Evolutionary conservation across 106 monocot species (phyloP), one percentile per base, ranked within the genome.

Genomic region (Gastrodia elata): DNA sequence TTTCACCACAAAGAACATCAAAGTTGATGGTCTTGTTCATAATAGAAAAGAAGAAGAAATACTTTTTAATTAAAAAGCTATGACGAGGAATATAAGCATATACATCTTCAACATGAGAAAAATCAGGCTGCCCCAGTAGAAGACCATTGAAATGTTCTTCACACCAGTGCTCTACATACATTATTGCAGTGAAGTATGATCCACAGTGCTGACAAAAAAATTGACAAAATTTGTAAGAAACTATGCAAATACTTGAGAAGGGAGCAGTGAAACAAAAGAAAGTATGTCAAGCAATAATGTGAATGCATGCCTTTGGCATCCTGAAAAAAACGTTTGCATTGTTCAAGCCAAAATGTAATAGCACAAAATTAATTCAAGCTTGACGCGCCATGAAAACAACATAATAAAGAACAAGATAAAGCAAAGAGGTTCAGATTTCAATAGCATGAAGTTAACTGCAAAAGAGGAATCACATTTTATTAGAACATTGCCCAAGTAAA

Each of bases 101-200:
- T 26, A 93, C 96, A 82, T 57, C 61, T 42, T 96, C 88, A 52
- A 64, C 48, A 65, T 84, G 77, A 0, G 96, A 97, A 76, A 86
- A 93, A 73, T 97, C 92, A 56, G 96, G 88, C 38, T 65, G 42
- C 42, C 96, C 96, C 71, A 97, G 77, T 9, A 75, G 73, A 37
- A 97, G 82, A 48, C 79, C 27, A 65, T 81, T 82, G 71, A 92
- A 96, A 79, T 92, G 77, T 46, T 92, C 95, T 74, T 96, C 92
- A 75, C 95, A 96, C 95, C 95, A 96, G 56, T 92, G 80, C 75
- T 96, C 95, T 0, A 86, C 82, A 83, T 89, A 96, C 88, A 97
- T 74, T 71, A 93, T 76, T 68, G 92, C 86, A 65, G 92, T 90
- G 65, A 92, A 97, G 64, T 90, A 90, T 74, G 84, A 92, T 43